Conservation (phyloP, 2,329 filamentous ascomycete species). For the Diaporthe vexans region DNA sequence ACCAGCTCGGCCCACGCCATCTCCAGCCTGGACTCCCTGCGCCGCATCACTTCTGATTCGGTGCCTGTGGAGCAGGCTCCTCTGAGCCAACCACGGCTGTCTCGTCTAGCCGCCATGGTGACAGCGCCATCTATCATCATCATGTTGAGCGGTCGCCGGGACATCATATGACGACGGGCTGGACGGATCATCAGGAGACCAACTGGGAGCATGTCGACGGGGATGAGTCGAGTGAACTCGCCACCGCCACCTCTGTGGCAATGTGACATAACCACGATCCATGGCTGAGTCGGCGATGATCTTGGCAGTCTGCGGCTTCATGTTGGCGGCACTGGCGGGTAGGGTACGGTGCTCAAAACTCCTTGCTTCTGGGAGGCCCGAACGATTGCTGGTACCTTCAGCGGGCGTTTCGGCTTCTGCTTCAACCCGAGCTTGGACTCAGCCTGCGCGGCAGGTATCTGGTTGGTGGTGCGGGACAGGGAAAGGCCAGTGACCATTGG, state of each 20-base stretch:
- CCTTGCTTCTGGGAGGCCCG: conserved; percentile 17
- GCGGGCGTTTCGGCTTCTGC: conserved; percentile 49
- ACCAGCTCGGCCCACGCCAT: too few relatives aligned
- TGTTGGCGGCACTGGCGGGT: background rate
- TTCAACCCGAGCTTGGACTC: conserved; percentile 44
- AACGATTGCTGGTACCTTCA: conserved; percentile 39
- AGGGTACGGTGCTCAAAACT: too few relatives aligned
- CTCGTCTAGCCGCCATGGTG: background rate
- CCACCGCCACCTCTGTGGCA: conserved; percentile 66
- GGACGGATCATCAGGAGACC: conserved; percentile 59
- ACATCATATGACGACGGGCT: conserved; percentile 55
- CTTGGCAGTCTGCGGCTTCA: conserved; percentile 29
- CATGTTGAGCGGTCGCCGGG: conserved; percentile 38
- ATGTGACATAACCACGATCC: conserved; percentile 58
- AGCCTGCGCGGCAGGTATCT: background rate
- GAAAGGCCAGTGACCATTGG: conserved; percentile 27
- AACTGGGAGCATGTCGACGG: conserved; percentile 65
- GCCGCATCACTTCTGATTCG: too few relatives aligned
- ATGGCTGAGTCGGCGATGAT: conserved; percentile 45
- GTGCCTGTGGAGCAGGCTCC: too few relatives aligned
- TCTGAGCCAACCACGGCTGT: too few relatives aligned
- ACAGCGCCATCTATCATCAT: background rate
- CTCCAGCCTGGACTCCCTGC: too few relatives aligned
- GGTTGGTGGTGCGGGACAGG: conserved; percentile 10
- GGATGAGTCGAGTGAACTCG: conserved; percentile 67